Evolutionary conservation across 2,329 filamentous ascomycete species (phyloP), one percentile per base, ranked within the genome.

Genomic region (Sporothrix phasma): DNA sequence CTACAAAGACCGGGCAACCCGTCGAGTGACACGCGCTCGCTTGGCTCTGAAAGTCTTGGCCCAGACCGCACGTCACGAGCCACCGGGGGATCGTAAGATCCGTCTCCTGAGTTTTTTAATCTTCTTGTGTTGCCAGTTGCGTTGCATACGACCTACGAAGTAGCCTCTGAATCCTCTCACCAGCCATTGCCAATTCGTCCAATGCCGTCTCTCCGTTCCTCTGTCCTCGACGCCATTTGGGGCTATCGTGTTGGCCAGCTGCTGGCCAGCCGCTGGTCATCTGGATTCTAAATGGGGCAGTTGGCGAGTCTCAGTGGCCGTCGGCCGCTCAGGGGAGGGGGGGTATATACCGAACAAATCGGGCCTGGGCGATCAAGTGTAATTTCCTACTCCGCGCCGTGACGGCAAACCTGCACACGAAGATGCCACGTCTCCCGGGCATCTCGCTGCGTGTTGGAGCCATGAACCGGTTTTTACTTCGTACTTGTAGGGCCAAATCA

Each of bases 11-110:
- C 26, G 49, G 41, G 49, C 51, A 31, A 45, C 15, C 49, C 37
- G 46, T 65, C 64, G 37, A 65, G 60, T 65, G 63, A 59, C 51
- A 62, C 64, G 31, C 58, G 45, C 51, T 62, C 64, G 64, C 64
- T 65, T 65, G 64, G 53, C 60, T 65, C 45, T 17, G n/a, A 39
- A 56, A 39, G 22, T 59, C 62, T 64, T 64, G 62, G 62, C 54
- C 51, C 51, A 56, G 51, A 34, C 45, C 24, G 46, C 34, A 62
- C 11, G 37, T 54, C 47, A 26, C 61, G 51, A 53, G 37, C 26
- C 19, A 15, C 39, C 53, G 37, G 54, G n/a, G 39, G 37, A 43
- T 43, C 15, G 34, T 37, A 37, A 37, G 11, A 11, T 37, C 10
- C 22, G 37, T 41, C 15, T 29, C 34, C 22, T 47, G 29, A 6